A percentile compares a stretch with the other conserved stretches of the same genome.
Conservation (phyloP, 176 grass and related monocot species). For the Carex cristatella region DNA sequence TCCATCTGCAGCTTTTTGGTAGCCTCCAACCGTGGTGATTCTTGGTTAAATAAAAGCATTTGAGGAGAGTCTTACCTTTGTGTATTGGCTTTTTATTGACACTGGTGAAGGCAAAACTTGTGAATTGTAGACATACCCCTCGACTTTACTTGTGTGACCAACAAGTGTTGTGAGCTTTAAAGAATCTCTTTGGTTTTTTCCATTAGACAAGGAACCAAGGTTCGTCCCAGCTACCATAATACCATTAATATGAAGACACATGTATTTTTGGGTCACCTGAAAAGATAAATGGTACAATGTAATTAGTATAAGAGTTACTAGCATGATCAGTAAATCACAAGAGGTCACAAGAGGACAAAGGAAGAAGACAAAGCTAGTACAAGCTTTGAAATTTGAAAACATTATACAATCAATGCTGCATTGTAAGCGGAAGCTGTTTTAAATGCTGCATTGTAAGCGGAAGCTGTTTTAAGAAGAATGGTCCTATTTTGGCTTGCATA, state of each 20-base stretch:
- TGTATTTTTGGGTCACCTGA: slow-evolving; percentile 56
- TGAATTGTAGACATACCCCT: slow-evolving; percentile 68
- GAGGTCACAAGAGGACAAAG: background rate
- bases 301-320: background rate
- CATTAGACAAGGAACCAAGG: slow-evolving; percentile 32
- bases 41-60: background rate
- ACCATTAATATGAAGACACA: slow-evolving; percentile 64
- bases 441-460: background rate
- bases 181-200: slow-evolving; percentile 25
- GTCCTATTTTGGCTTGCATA: background rate
- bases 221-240: slow-evolving; percentile 39
- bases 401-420: background rate
- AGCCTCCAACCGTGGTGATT: background rate
- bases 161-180: slow-evolving; percentile 38
- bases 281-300: background rate
- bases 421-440: background rate
- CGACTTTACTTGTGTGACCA: slow-evolving; percentile 55
- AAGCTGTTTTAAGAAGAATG: background rate
- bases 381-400: background rate
- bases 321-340: background rate
- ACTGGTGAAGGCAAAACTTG: slow-evolving; percentile 40
- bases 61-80: slow-evolving; percentile 43
- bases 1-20: background rate
- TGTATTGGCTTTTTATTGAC: slow-evolving; percentile 44
- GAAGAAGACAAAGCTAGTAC: background rate